phyloP scores from a whole-genome alignment of 345 rosid genomes.

The Geranium rotundifolium region DNA sequence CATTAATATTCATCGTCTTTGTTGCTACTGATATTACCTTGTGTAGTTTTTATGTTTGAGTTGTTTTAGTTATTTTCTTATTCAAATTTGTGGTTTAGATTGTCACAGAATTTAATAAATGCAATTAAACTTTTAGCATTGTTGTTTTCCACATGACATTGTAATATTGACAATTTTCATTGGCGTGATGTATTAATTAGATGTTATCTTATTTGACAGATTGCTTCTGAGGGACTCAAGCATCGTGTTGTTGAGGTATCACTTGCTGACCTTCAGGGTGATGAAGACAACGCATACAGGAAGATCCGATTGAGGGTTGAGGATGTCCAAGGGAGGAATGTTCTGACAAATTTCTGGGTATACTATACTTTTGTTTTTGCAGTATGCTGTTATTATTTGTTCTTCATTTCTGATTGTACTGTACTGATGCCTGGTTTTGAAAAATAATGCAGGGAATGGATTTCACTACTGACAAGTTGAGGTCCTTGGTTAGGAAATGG shows the following conservation, averaged over 20 bases:
- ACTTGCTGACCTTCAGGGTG: constrained; percentile 41
- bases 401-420: not conserved
- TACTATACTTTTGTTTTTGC: constrained; percentile 6
- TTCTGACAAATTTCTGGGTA: constrained; percentile 59
- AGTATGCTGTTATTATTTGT: not conserved
- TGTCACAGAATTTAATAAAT: too few species aligned
- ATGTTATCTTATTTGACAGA: constrained; percentile 11
- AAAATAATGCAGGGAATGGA: constrained; percentile 63
- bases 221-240: constrained; percentile 47
- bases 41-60: not conserved
- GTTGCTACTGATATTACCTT: too few species aligned
- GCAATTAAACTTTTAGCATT: not conserved
- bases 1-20: too few species aligned
- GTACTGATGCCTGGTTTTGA: not conserved
- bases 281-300: constrained; percentile 37
- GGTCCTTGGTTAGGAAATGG: constrained; percentile 95
- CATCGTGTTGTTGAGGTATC: too few species aligned
- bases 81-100: not conserved
- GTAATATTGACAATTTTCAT: not conserved
- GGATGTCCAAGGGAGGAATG: constrained; percentile 39
- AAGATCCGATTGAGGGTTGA: constrained; percentile 37
- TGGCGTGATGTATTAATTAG: not conserved
- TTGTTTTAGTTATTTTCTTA: too few species aligned
- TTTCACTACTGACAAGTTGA: constrained; percentile 83
- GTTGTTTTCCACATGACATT: not conserved